Base-by-base conservation (phyloP, 2,329 filamentous ascomycete genomes). In the Tolypocladium nubicola region DNA sequence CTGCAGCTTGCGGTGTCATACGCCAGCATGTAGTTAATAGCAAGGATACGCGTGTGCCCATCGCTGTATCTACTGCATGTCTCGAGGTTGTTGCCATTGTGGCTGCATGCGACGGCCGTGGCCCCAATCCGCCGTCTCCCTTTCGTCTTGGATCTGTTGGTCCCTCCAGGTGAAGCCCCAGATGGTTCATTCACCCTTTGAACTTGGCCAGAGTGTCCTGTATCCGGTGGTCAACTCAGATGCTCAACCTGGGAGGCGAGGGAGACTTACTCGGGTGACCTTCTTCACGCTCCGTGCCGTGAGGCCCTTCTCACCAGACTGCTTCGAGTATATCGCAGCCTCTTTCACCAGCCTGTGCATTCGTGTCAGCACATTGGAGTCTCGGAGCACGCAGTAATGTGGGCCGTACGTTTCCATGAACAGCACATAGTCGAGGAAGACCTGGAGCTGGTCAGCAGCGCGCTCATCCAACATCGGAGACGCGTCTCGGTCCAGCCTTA, bases 371-470 rank as follows among this genome's bases (percentile, higher is more conserved):
- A 19, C 9, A 52, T 52, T 21, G 47, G 2, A 10, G 33, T 3
- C 5, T n/a, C 6, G 5, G 10, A 37, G 10, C 3, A 4, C n/a
- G 47, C 16, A n/a, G 9, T 7, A 4, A 11, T 7, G 9, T 30
- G 43, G 23, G 19, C 7, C 76, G 55, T 71, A 83, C 81, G 75
- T 78, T 67, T 85, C 80, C 81, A 96, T 86, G 64, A 96, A 95
- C 1, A 94, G 78, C 62, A 89, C 82, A 62, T 95, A 95, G 67
- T 94, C 85, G 58, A 96, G 78, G 66, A 89, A 95, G 61, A 95
- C 87, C 90, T 94, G 63, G 49, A n/a, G 35, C 16, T 60, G 9
- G 62, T 74, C 56, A 71, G 67, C 53, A 39, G 43, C 57, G 54
- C 54, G 59, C 50, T 33, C 37, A 37, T 23, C 43, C 54, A 47